phyloP scores from a whole-genome alignment of 768 basidiomycete species.

The Termitomyces sp. region DNA sequence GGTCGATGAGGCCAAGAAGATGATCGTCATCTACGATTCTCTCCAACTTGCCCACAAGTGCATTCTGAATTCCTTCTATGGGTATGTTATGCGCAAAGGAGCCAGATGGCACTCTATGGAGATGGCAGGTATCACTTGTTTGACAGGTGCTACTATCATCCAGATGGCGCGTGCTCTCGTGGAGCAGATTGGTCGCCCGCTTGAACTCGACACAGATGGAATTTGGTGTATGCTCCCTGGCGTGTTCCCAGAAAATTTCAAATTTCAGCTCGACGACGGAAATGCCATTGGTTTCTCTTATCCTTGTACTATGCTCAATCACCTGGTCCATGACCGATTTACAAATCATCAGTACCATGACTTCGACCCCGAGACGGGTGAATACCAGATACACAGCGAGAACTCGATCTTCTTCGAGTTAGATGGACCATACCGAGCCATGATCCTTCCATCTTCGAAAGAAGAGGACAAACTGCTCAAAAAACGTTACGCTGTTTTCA shows the following conservation, averaged over 20 bases:
- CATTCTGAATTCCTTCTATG: slow-evolving; percentile 99
- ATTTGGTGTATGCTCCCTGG: slow-evolving; percentile 99
- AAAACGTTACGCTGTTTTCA: slow-evolving; percentile 98
- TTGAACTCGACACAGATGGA: slow-evolving; percentile 97
- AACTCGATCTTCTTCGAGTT: slow-evolving; percentile 99
- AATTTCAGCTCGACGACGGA: slow-evolving; percentile 83
- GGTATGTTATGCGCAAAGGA: slow-evolving; percentile 99
- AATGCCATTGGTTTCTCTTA: slow-evolving; percentile 90
- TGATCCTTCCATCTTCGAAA: slow-evolving; percentile 98
- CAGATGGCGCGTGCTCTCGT: slow-evolving; percentile 98
- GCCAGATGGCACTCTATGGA: slow-evolving; percentile 99
- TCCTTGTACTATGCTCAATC: slow-evolving; percentile 99
- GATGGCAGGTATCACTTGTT: slow-evolving; percentile 99
- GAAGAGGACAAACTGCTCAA: slow-evolving; percentile 98
- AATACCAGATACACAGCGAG: slow-evolving; percentile 84
- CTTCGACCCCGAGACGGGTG: slow-evolving; percentile 76
- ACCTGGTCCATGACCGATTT: slow-evolving; percentile 91
- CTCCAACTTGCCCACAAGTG: slow-evolving; percentile 99
- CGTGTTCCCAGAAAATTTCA: slow-evolving; percentile 97
- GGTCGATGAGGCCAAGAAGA: slow-evolving; percentile 95
- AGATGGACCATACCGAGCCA: slow-evolving; percentile 96
- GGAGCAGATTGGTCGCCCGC: slow-evolving; percentile 94
- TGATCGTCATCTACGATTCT: slow-evolving; percentile 98
- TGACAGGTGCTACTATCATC: slow-evolving; percentile 96
- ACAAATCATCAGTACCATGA: slow-evolving; percentile 99